Percentiles rank a stretch among this genome's conserved stretches.
These are phyloP conservation scores for Ascochyta pisi DNA, from an alignment of 2,329 filamentous ascomycete species.

Conservation along the genomic window DNA sequence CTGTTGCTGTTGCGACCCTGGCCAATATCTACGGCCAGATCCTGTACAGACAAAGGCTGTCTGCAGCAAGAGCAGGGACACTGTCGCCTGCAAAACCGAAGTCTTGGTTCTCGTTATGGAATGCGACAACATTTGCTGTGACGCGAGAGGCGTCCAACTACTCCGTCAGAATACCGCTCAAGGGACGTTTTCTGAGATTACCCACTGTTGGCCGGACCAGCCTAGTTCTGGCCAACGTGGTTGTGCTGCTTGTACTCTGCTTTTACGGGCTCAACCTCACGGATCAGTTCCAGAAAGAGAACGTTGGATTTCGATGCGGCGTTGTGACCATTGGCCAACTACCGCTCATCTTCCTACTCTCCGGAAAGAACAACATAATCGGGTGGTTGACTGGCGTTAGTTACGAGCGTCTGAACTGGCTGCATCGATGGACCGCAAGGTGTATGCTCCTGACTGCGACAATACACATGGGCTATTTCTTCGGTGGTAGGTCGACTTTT, in stretches of 20 bases:
- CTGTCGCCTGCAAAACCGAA: slow-evolving; percentile 62
- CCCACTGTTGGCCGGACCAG: slow-evolving; percentile 49
- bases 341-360: slow-evolving; percentile 63
- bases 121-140: slow-evolving; percentile 63
- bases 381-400: slow-evolving; percentile 67
- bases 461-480: slow-evolving; percentile 74
- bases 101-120: slow-evolving; percentile 54
- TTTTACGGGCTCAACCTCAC: slow-evolving; percentile 62
- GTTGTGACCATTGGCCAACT: slow-evolving; percentile 62
- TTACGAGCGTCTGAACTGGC: slow-evolving; percentile 75
- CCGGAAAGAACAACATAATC: slow-evolving; percentile 65
- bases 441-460: slow-evolving; percentile 73
- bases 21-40: slow-evolving; percentile 57
- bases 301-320: slow-evolving; percentile 63
- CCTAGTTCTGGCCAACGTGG: slow-evolving; percentile 55
- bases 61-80: slow-evolving; percentile 48
- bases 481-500: slow-evolving; percentile 37
- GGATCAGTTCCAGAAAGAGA: slow-evolving; percentile 60
- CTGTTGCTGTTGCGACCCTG: slow-evolving; percentile 53
- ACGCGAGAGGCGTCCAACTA: slow-evolving; percentile 61
- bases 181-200: slow-evolving; percentile 46
- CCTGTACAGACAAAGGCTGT: slow-evolving; percentile 60
- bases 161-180: slow-evolving; percentile 48
- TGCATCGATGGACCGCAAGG: slow-evolving; percentile 75
- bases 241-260: slow-evolving; percentile 61